A percentile compares a stretch with the other conserved stretches of the same genome.
Conservation (phyloP, 2,329 filamentous ascomycete genomes). For the Teratosphaeria destructans region DNA sequence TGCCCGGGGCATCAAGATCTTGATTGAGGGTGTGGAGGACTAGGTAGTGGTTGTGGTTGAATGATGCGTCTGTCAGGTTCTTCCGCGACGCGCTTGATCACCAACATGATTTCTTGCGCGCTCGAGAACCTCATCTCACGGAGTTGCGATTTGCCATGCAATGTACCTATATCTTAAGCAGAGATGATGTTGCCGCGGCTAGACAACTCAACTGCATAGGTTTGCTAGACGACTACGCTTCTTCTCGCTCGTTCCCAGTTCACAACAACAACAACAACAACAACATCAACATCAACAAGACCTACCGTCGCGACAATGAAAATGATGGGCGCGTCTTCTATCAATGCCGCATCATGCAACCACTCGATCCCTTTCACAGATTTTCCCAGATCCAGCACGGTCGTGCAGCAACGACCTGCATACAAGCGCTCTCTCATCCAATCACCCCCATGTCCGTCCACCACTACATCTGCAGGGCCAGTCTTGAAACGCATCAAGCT, state of each 20-base stretch:
- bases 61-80: not conserved
- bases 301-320: not conserved
- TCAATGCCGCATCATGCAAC: not conserved
- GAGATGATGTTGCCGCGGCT: not conserved
- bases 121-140: not conserved
- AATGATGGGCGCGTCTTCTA: not conserved
- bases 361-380: not conserved
- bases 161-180: too few species aligned
- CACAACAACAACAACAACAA: not conserved
- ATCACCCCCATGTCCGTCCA: not conserved
- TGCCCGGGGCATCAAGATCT: slow-evolving; percentile 64
- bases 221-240: not conserved
- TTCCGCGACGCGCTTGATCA: not conserved
- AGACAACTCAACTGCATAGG: too few species aligned
- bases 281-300: not conserved
- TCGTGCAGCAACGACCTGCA: slow-evolving; percentile 3
- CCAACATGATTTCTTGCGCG: not conserved
- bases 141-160: not conserved
- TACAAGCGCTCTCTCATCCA: slow-evolving; percentile 5
- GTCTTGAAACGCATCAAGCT: slow-evolving; percentile 4
- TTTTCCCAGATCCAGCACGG: not conserved
- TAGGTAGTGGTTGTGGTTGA: not conserved
- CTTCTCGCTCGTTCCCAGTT: not conserved
- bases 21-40: slow-evolving; percentile 32
- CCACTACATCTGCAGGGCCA: slow-evolving; percentile 5